Evolutionary conservation across 2,329 filamentous ascomycete species (phyloP).

Genomic region (Metarhizium album): DNA sequence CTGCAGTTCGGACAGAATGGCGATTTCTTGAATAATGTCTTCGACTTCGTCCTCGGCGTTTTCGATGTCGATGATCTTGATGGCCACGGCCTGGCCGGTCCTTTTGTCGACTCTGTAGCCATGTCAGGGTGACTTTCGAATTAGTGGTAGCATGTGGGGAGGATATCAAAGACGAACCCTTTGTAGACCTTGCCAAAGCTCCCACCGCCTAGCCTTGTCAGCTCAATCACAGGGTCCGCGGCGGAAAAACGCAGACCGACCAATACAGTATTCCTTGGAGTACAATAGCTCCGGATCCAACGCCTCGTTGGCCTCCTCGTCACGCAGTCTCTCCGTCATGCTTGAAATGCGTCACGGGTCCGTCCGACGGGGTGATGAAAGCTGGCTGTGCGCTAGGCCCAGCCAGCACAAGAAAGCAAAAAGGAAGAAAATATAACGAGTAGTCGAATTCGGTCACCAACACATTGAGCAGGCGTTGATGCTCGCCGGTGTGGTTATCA

Average conservation of each 20-base stretch:
- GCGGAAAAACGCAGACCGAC: slow-evolving; percentile 32
- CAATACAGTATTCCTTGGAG: slow-evolving; percentile 85
- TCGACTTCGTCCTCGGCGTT: slow-evolving; percentile 98
- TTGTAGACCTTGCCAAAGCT: slow-evolving; percentile 99
- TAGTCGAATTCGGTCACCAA: neutral
- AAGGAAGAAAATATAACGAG: neutral
- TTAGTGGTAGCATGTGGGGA: neutral
- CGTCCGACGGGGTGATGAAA: neutral
- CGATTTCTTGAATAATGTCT: slow-evolving; percentile 98
- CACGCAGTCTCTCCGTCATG: slow-evolving; percentile 40
- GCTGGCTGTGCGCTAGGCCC: neutral
- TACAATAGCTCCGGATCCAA: slow-evolving; percentile 83
- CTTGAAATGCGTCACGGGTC: neutral
- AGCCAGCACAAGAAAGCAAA: neutral
- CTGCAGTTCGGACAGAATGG: slow-evolving; percentile 89
- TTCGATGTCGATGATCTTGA: slow-evolving; percentile 98
- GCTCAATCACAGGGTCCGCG: slow-evolving; percentile 16
- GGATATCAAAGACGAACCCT: slow-evolving; percentile 45
- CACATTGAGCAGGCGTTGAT: neutral
- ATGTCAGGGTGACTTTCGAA: neutral
- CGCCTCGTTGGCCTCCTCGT: slow-evolving; percentile 39
- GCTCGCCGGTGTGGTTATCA: neutral
- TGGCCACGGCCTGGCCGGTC: slow-evolving; percentile 86
- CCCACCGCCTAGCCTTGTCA: slow-evolving; percentile 58
- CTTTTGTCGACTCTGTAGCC: slow-evolving; percentile 73